phyloP scores from a whole-genome alignment of 2,329 filamentous ascomycete genomes.

The Colletotrichum sp. region DNA sequence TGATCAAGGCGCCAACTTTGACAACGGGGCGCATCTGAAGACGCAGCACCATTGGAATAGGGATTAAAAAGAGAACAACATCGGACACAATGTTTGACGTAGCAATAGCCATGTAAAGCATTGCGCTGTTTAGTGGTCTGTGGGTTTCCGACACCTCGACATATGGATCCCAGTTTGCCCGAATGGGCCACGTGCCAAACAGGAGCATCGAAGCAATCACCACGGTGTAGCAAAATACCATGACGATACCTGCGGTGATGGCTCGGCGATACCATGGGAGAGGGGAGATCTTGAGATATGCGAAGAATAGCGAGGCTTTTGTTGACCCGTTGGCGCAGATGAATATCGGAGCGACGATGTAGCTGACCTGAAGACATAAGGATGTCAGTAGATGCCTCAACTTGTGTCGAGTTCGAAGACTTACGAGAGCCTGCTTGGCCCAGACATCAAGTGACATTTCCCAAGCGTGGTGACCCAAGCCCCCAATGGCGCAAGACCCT shows the following conservation, averaged over 20 bases:
- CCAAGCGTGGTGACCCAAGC: conserved; percentile 30
- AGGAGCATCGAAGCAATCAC: conserved; percentile 24
- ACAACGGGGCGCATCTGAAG: conserved; percentile 50
- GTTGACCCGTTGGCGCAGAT: conserved; percentile 36
- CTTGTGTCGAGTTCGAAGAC: neutral
- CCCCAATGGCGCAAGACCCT: conserved; percentile 30
- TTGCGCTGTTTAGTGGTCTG: conserved; percentile 45
- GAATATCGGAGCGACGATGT: conserved; percentile 33
- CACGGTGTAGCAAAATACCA: conserved; percentile 33
- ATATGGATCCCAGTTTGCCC: conserved; percentile 24
- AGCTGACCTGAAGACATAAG: conserved; percentile 23
- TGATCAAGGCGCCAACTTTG: conserved; percentile 45
- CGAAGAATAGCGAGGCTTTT: conserved; percentile 38
- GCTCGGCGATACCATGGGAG: conserved; percentile 31
- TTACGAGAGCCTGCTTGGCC: conserved; percentile 25
- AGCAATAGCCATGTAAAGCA: conserved; percentile 54
- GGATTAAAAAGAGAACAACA: conserved; percentile 48
- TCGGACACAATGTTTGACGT: conserved; percentile 52
- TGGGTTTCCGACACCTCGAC: conserved; percentile 14
- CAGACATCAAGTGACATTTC: conserved; percentile 27
- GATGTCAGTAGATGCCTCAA: no score
- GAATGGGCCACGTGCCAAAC: conserved; percentile 24
- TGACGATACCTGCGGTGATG: conserved; percentile 28
- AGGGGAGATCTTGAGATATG: conserved; percentile 39
- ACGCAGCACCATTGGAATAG: conserved; percentile 46